Conservation (phyloP, 2,329 filamentous ascomycete genomes). For the Shiraia bambusicola region DNA sequence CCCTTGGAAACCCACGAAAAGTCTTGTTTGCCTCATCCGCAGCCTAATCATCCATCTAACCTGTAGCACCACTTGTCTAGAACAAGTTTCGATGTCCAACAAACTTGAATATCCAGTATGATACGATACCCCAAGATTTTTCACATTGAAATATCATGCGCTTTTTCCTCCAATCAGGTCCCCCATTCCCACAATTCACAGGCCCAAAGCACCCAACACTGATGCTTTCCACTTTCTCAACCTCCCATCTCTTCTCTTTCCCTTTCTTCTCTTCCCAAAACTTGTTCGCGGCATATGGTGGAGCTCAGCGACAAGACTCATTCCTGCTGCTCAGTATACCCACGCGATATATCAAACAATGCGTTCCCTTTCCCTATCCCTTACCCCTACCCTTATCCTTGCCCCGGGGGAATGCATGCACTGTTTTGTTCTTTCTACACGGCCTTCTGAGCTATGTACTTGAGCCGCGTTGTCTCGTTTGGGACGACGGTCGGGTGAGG, state of each 20-base stretch:
- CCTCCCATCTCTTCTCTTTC: background rate
- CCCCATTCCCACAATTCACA: background rate
- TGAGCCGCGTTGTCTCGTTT: slow-evolving; percentile 5
- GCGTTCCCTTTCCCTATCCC: slow-evolving; percentile 29
- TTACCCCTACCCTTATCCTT: slow-evolving; percentile 10
- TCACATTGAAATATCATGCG: too few relatives aligned
- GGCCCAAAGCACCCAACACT: background rate
- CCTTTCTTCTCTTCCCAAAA: slow-evolving; percentile 1
- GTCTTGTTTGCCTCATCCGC: slow-evolving; percentile 41
- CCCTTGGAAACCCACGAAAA: slow-evolving; percentile 36
- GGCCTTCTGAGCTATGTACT: slow-evolving; percentile 1
- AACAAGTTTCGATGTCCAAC: background rate
- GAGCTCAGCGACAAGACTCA: slow-evolving; percentile 54
- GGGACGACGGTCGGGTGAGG: slow-evolving; percentile 12
- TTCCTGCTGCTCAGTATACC: slow-evolving; percentile 58
- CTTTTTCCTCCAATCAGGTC: background rate
- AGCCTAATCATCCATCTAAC: slow-evolving; percentile 15
- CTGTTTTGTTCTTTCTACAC: background rate
- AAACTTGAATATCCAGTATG: background rate
- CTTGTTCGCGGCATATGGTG: slow-evolving; percentile 52
- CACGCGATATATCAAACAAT: slow-evolving; percentile 51
- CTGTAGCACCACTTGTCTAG: background rate
- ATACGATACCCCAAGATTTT: background rate
- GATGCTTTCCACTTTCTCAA: background rate
- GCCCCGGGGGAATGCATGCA: slow-evolving; percentile 10